Percentiles rank a stretch among this genome's conserved stretches.
These are phyloP conservation scores for Podila horticola DNA, from an alignment of 192 early-diverging fungal genomes.

Conservation along the genomic window DNA sequence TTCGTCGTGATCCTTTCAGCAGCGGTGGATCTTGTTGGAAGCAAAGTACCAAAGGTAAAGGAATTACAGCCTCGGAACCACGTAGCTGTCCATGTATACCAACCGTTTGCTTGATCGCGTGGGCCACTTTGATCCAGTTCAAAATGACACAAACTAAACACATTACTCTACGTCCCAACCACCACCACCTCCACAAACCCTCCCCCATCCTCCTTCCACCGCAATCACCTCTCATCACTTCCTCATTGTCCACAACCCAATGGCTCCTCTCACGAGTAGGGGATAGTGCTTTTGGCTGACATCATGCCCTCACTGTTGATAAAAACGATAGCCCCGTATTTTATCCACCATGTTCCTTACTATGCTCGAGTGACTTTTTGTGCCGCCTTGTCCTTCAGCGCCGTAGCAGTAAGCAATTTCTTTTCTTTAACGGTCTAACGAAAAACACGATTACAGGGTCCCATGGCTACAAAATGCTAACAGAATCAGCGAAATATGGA, in stretches of 20 bases:
- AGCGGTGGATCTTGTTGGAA: slow-evolving; percentile 55
- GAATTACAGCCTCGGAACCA: neutral
- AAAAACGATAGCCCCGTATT: slow-evolving; percentile 56
- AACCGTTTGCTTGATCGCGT: too few relatives aligned
- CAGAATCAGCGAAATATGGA: neutral
- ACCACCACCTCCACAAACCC: neutral
- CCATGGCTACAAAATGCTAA: neutral
- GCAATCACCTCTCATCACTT: too few relatives aligned
- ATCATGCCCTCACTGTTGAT: slow-evolving; percentile 52
- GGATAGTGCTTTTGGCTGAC: slow-evolving; percentile 54
- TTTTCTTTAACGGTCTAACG: too few relatives aligned
- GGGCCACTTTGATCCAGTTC: too few relatives aligned
- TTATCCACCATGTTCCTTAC: slow-evolving; percentile 40
- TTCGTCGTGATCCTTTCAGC: slow-evolving; percentile 58
- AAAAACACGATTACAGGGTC: too few relatives aligned
- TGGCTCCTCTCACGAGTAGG: slow-evolving; percentile 15
- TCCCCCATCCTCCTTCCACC: neutral
- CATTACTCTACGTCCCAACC: neutral
- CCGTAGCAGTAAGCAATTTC: slow-evolving; percentile 19
- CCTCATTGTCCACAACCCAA: neutral
- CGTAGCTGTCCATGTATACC: too few relatives aligned
- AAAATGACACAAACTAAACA: too few relatives aligned
- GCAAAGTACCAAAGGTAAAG: slow-evolving; percentile 41
- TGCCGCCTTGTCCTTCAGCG: slow-evolving; percentile 30
- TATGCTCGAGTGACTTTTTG: slow-evolving; percentile 16